Conservation (phyloP, 2,329 filamentous ascomycete species). For the Sporothrix globosa region DNA sequence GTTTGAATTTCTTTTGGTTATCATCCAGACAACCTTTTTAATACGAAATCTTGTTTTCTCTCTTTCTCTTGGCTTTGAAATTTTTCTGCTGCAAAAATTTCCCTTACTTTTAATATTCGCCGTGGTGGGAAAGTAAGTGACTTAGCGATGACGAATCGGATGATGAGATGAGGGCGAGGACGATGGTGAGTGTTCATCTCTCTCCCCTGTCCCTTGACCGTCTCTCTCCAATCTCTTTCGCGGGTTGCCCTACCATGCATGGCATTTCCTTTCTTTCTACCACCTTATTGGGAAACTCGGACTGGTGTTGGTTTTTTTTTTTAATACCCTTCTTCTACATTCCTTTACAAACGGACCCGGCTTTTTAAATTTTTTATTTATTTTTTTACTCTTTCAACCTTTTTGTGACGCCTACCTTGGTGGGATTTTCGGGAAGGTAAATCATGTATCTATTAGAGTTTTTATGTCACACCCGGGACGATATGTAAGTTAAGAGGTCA, state of each 20-base stretch:
- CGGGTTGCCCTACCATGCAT: background rate
- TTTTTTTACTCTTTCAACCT: background rate
- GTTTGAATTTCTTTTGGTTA: background rate
- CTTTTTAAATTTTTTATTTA: conserved; percentile 18
- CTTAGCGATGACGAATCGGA: background rate
- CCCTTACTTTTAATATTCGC: conserved; percentile 16
- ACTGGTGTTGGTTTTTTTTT: conserved; percentile 20
- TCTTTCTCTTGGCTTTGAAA: background rate
- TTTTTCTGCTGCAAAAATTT: conserved; percentile 31
- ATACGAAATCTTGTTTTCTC: conserved; percentile 18
- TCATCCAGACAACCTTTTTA: conserved; percentile 13
- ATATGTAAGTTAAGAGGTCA: background rate
- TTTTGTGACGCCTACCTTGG: background rate
- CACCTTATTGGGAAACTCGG: conserved; percentile 14
- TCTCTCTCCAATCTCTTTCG: background rate
- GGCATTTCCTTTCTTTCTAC: background rate
- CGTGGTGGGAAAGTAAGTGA: background rate
- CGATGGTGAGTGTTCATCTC: background rate
- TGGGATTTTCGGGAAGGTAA: background rate
- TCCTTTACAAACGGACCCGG: conserved; percentile 31
- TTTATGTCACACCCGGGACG: conserved; percentile 25
- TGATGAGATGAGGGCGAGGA: background rate
- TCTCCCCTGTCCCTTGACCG: background rate
- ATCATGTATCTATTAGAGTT: conserved; percentile 23
- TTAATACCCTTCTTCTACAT: conserved; percentile 33